Percentiles rank a stretch among this genome's conserved stretches.
Conservation (phyloP, 2,329 filamentous ascomycete species). For the Calonectria naviculata region DNA sequence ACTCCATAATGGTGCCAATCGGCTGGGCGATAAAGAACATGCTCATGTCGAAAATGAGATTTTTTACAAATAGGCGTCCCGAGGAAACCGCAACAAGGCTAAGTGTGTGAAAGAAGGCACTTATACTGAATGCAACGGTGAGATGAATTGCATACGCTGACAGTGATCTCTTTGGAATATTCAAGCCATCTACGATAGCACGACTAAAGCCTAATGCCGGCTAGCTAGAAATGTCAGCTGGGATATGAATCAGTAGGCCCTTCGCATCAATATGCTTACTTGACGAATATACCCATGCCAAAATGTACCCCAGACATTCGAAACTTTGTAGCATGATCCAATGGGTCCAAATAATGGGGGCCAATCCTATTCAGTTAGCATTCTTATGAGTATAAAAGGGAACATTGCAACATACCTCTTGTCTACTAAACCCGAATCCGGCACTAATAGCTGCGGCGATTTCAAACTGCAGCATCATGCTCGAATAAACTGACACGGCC, state of each 20-base stretch:
- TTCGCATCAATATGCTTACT: not conserved
- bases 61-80: not conserved
- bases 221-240: not conserved
- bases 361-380: constrained; percentile 22
- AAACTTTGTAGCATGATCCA: constrained; percentile 13
- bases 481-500: constrained; percentile 14
- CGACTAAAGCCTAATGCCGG: constrained; percentile 17
- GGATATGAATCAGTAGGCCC: not conserved
- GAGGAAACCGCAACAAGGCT: constrained; percentile 20
- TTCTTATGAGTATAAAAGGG: not conserved
- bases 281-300: constrained; percentile 29
- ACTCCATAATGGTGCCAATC: constrained; percentile 2
- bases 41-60: not conserved
- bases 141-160: constrained; percentile 21
- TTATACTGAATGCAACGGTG: constrained; percentile 20
- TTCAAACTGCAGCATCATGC: constrained; percentile 26
- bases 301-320: constrained; percentile 29
- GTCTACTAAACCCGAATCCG: not conserved
- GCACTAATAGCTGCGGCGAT: constrained; percentile 13
- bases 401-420: constrained; percentile 2
- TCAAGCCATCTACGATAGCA: not conserved
- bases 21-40: constrained; percentile 24
- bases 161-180: not conserved
- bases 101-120: constrained; percentile 23
- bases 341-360: constrained; percentile 23